These are phyloP conservation scores for Penicillium nordicum DNA, from an alignment of 2,329 filamentous ascomycete species.

Conservation along the genomic window DNA sequence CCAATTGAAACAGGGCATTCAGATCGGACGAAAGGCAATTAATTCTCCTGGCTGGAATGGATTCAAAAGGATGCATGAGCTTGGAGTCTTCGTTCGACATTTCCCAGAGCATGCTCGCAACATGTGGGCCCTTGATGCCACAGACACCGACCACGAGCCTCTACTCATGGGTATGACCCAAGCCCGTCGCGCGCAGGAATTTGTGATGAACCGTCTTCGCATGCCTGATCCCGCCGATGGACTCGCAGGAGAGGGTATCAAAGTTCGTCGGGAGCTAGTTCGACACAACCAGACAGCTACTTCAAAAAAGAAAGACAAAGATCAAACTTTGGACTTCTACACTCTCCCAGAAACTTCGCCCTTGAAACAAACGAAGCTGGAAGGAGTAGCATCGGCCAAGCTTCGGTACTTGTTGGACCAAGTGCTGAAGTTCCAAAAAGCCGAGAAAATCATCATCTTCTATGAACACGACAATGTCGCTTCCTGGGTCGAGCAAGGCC, in stretches of 20 bases:
- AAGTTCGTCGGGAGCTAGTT: conserved; percentile 30
- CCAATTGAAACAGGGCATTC: conserved; percentile 63
- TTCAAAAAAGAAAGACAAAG: no score
- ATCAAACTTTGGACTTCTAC: conserved; percentile 4
- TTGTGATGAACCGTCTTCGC: conserved; percentile 45
- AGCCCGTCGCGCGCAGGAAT: conserved; percentile 54
- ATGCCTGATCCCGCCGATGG: conserved; percentile 38
- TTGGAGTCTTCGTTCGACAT: conserved; percentile 67
- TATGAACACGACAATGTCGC: conserved; percentile 86
- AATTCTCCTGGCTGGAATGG: conserved; percentile 61
- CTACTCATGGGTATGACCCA: conserved; percentile 58
- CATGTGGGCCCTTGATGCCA: conserved; percentile 65
- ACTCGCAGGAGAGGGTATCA: conserved; percentile 42
- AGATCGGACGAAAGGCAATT: conserved; percentile 59
- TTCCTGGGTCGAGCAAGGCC: conserved; percentile 76
- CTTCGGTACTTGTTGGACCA: conserved; percentile 78
- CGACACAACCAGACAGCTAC: conserved; percentile 14
- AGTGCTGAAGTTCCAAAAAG: conserved; percentile 62
- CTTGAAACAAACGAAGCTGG: conserved; percentile 59
- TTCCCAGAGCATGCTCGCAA: conserved; percentile 61
- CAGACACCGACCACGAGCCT: conserved; percentile 40
- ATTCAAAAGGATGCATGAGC: conserved; percentile 69
- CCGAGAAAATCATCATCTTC: conserved; percentile 87
- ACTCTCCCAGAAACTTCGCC: conserved; percentile 45
- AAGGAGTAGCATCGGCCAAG: conserved; percentile 84